A percentile compares a stretch with the other conserved stretches of the same genome.
These are phyloP conservation scores for Lentinula aciculospora DNA, from an alignment of 768 basidiomycete species.

Conservation along the genomic window DNA sequence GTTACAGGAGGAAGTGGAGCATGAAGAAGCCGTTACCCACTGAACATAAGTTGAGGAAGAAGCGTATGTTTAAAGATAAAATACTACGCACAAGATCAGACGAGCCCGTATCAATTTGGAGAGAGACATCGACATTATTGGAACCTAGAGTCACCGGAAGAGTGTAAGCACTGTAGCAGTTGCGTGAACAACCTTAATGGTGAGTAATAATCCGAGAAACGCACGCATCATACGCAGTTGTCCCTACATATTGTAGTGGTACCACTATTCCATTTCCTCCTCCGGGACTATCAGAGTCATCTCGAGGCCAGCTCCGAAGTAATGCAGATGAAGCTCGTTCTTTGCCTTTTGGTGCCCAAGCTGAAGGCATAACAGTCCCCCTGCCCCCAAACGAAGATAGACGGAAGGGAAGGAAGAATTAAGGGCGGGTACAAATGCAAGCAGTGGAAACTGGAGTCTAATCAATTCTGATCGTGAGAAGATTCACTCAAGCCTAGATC, in stretches of 20 bases:
- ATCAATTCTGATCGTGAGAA: not conserved
- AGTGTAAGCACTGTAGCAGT: slow-evolving; percentile 51
- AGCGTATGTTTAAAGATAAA: slow-evolving; percentile 2
- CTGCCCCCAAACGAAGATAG: not conserved
- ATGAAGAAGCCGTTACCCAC: slow-evolving; percentile 74
- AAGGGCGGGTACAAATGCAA: not conserved
- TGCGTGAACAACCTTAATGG: not conserved
- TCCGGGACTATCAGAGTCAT: slow-evolving; percentile 25
- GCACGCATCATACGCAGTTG: slow-evolving; percentile 54
- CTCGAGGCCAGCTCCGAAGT: not conserved
- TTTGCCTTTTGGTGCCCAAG: not conserved
- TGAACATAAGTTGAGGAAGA: slow-evolving; percentile 19
- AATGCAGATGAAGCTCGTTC: not conserved
- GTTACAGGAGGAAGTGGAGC: slow-evolving; percentile 48
- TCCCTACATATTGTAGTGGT: slow-evolving; percentile 48
- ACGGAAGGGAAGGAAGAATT: not conserved
- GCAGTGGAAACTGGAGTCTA: not conserved
- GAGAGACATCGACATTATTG: slow-evolving; percentile 41
- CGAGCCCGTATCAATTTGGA: slow-evolving; percentile 80
- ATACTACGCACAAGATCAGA: slow-evolving; percentile 55
- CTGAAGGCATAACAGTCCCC: not conserved
- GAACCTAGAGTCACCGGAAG: slow-evolving; percentile 52
- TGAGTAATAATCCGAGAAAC: slow-evolving; percentile 21
- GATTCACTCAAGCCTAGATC: not conserved
- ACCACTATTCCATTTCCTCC: slow-evolving; percentile 53